Evolutionary conservation across 2,329 filamentous ascomycete species (phyloP).

Genomic region (Aspergillus tamarii): DNA sequence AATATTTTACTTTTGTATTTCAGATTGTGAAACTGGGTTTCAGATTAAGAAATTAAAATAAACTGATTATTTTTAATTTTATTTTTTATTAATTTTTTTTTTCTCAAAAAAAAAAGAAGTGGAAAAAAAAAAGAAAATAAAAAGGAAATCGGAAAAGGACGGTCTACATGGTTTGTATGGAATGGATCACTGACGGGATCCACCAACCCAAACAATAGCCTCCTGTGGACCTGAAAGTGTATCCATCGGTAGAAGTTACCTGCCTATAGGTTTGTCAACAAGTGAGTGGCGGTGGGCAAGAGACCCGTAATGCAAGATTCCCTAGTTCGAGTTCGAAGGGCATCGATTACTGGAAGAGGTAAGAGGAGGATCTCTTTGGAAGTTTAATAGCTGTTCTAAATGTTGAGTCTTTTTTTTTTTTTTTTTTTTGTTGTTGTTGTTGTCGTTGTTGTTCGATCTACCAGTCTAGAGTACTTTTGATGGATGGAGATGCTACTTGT

Average conservation of each 20-base stretch:
- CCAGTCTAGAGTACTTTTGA: too few species aligned
- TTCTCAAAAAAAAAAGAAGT: neutral
- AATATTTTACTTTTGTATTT: neutral
- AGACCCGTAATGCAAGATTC: neutral
- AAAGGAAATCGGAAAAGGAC: neutral
- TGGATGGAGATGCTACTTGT: too few species aligned
- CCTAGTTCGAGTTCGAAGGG: neutral
- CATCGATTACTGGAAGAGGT: neutral
- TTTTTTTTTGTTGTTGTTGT: too few species aligned
- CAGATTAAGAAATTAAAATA: neutral
- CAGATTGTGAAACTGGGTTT: neutral
- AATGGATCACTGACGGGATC: too few species aligned
- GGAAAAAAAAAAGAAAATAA: neutral
- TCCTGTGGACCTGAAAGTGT: neutral
- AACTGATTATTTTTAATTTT: too few species aligned
- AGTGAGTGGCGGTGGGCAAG: neutral
- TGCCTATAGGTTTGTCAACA: too few species aligned
- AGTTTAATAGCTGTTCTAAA: neutral
- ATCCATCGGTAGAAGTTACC: too few species aligned
- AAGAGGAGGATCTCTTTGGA: neutral
- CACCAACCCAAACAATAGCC: neutral
- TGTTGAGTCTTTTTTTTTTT: neutral
- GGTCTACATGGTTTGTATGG: neutral
- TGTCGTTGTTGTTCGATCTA: too few species aligned
- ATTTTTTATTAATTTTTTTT: too few species aligned